Evolutionary conservation across 805 yeast species (phyloP), one percentile per base, ranked within the genome.

Genomic region (Ogataea haglerorum): DNA sequence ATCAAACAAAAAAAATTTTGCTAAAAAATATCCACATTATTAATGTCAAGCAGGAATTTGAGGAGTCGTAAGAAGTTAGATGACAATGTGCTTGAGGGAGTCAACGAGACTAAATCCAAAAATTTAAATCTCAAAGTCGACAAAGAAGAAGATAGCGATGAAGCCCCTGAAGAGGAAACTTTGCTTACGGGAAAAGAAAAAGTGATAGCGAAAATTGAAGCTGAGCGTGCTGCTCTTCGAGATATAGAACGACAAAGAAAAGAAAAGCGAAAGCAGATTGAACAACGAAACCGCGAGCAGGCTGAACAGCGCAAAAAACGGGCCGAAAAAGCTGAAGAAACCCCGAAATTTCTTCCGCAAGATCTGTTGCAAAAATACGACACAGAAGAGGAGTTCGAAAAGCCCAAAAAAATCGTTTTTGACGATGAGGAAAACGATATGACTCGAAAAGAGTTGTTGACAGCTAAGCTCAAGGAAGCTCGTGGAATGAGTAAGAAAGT

Each of bases 81-180:
- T 39, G 49, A 38, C 14, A 47, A 42, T 14, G 45, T 29, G 10
- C 37, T 16, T n/a, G 46, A 43, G 2, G 36, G 24, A 24, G 40
- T 34, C 33, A 40, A 38, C 16, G 46, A 39, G 21, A 21, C 28
- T n/a, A 36, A 35, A 21, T 36, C 27, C 7, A 14, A 12, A 5
- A 8, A 10, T 5, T 12, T 12, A 24, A 3, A 24, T 9, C 5
- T 12, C 5, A 24, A 4, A 1, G 34, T 52, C 3, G 17, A 18
- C 9, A 45, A 39, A 2, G 13, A 15, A 3, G 41, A 38, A 1
- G 47, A 43, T 27, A 70, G 65, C 43, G 72, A 65, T 41, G 78
- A 71, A 15, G 77, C 79, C 1, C 80, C 80, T 38, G 78, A 73
- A 42, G 79, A 74, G 48, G 77, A 70, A 36, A 36, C 54, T 5